Evolutionary conservation across 768 basidiomycete species (phyloP).

Genomic region (Leccinum variicolor): DNA sequence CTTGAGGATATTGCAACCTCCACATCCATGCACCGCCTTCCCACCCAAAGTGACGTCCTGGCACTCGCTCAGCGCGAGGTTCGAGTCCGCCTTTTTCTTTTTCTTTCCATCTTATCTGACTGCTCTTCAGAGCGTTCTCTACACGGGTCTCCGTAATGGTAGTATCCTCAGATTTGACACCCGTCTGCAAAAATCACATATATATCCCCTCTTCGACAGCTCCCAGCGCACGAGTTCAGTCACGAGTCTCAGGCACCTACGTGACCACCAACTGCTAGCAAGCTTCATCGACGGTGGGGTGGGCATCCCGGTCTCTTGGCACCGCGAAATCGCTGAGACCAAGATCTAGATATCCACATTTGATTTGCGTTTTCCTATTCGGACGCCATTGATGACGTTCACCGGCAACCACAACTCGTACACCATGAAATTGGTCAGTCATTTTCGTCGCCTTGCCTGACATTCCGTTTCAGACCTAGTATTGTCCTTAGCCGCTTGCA

Average conservation of each 20-base stretch:
- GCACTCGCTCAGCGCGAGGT: constrained; percentile 54
- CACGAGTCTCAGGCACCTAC: constrained; percentile 47
- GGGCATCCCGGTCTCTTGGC: constrained; percentile 18
- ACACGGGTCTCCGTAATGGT: constrained; percentile 61
- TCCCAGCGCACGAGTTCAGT: constrained; percentile 44
- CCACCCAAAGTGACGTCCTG: constrained; percentile 63
- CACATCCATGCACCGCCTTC: constrained; percentile 36
- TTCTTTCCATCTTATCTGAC: background rate
- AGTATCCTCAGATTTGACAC: constrained; percentile 55
- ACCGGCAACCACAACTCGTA: constrained; percentile 58
- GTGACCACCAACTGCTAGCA: constrained; percentile 51
- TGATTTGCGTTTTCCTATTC: constrained; percentile 56
- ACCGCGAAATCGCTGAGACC: background rate
- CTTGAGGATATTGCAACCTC: constrained; percentile 47
- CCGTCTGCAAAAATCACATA: constrained; percentile 37
- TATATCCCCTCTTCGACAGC: constrained; percentile 39
- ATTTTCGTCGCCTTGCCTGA: background rate
- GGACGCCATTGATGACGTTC: constrained; percentile 45
- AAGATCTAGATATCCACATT: constrained; percentile 51
- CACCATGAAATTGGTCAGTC: constrained; percentile 48
- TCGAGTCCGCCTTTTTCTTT: constrained; percentile 3
- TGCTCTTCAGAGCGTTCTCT: constrained; percentile 43
- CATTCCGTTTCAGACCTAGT: constrained; percentile 2
- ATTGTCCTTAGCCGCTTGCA: constrained; percentile 50
- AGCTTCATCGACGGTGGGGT: constrained; percentile 63